Percentiles rank a stretch among this genome's conserved stretches.
phyloP scores from a whole-genome alignment of 495 filamentous ascomycete species.

The Lasiosphaeria hispida region DNA sequence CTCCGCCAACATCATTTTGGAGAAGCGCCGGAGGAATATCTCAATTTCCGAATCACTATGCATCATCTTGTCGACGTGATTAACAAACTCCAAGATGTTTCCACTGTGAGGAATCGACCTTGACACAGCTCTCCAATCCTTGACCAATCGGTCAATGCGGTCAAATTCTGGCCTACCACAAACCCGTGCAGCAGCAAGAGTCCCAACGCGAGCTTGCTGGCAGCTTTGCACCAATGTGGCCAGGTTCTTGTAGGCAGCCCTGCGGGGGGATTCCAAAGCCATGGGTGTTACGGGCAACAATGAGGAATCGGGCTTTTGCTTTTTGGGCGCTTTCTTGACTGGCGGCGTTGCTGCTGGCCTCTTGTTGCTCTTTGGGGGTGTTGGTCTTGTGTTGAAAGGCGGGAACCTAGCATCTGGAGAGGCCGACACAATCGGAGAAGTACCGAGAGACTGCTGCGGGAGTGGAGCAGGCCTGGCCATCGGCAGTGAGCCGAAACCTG shows the following conservation, averaged over 20 bases:
- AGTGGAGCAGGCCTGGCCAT: too few species aligned
- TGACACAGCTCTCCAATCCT: constrained; percentile 21
- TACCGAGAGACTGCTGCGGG: too few species aligned
- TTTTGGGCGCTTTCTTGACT: constrained; percentile 2
- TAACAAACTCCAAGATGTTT: constrained; percentile 19
- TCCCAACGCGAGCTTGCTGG: neutral
- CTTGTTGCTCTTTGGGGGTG: constrained; percentile 2
- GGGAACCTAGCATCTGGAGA: too few species aligned
- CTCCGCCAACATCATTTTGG: constrained; percentile 25
- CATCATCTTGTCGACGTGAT: constrained; percentile 15
- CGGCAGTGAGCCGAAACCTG: too few species aligned
- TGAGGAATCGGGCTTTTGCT: neutral
- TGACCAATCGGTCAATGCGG: constrained; percentile 24
- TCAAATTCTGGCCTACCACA: constrained; percentile 24
- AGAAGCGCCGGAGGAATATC: constrained; percentile 26
- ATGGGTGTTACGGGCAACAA: neutral
- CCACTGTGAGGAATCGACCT: neutral
- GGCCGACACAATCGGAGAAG: too few species aligned
- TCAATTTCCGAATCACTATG: constrained; percentile 18
- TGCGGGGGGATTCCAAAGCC: neutral
- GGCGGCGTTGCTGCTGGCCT: neutral
- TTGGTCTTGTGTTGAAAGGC: neutral
- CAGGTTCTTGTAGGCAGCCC: constrained; percentile 11
- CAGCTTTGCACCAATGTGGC: constrained; percentile 15
- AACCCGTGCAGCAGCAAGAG: constrained; percentile 4